Evolutionary conservation across 2,329 filamentous ascomycete species (phyloP), one percentile per base, ranked within the genome.

Genomic region (Lasiodiplodia hormozganensis): DNA sequence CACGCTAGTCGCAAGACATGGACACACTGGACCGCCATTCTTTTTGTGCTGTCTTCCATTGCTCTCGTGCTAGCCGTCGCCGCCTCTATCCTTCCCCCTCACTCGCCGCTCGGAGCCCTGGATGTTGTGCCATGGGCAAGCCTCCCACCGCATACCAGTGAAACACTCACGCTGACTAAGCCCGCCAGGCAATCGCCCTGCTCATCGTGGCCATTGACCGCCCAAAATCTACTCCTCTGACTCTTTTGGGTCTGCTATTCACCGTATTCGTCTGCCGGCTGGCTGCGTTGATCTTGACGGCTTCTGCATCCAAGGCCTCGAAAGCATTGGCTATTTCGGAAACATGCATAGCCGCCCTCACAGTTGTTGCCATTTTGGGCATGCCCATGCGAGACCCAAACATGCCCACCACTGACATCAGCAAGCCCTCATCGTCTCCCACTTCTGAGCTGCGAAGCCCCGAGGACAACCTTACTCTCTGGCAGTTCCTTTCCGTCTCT

Each of bases 401-500:
- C 0, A 75, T 90, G 4, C 80, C 85, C 23, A 81, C 76, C 3
- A 77, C 85, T 10, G 86, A 85, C 0, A 92, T 94, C 68, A 88
- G 89, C 64, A 79, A 81, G 14, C 83, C 87, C 1, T 88, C 86
- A 65, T 81, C 83, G 21, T 71, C 79, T 4, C 88, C 92, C 1
- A 89, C 85, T 0, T 83, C 81, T 2, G 78, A 84, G 2, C 81
- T 92, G n/a, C 90, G 93, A 36, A 89, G 86, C 58, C 90, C 94
- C 0, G 94, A 97, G 77, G 94, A 97, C 73, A 89, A 91, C 71
- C 77, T 97, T 28, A 91, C 86, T 0, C 82, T 94, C 0, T 94
- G 92, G 86, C 91, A 94, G 72, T 97, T 93, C 80, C 91, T 95
- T 87, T 90, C 88, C 6, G 90, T 97, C 34, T 92, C 88, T 0